Conservation (phyloP, 2,329 filamentous ascomycete species). For the Sporothrix humicola region DNA sequence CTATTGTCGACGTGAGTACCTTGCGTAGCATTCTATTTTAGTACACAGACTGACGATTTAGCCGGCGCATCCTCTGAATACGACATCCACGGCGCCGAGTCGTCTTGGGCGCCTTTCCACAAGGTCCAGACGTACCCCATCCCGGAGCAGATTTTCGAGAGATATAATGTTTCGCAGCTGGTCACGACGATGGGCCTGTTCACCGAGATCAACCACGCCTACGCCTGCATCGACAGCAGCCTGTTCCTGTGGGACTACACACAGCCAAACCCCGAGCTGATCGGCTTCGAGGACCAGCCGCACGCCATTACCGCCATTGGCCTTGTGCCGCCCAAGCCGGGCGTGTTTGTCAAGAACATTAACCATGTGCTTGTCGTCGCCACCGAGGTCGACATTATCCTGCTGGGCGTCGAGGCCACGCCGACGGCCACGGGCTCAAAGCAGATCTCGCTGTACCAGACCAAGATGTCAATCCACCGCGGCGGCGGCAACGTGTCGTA, state of each 20-base stretch:
- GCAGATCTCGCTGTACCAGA: conserved; percentile 81
- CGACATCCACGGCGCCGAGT: conserved; percentile 70
- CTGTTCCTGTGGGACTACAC: conserved; percentile 99
- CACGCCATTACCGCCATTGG: conserved; percentile 91
- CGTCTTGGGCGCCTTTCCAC: conserved; percentile 87
- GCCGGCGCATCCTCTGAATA: conserved; percentile 93
- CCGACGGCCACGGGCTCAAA: conserved; percentile 71
- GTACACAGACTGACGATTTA: conserved; percentile 45
- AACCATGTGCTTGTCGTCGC: conserved; percentile 88
- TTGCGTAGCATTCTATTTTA: no score
- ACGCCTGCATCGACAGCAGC: conserved; percentile 93
- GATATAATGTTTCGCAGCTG: conserved; percentile 86
- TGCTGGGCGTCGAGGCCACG: conserved; percentile 81
- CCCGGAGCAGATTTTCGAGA: conserved; percentile 88
- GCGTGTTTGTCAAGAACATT: conserved; percentile 86
- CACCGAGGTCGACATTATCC: conserved; percentile 80
- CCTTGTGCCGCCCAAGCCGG: conserved; percentile 79
- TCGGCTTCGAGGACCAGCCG: conserved; percentile 88
- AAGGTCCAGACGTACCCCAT: conserved; percentile 86
- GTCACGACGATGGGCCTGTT: conserved; percentile 95
- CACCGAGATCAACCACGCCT: conserved; percentile 91
- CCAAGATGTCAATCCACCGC: conserved; percentile 79
- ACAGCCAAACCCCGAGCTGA: conserved; percentile 84
- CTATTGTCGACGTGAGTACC: conserved; percentile 79
- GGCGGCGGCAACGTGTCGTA: conserved; percentile 77